Percentiles rank a stretch among this genome's conserved stretches.
Evolutionary conservation across 441 rosid species (phyloP).

Genomic region (Brassica balearica): DNA sequence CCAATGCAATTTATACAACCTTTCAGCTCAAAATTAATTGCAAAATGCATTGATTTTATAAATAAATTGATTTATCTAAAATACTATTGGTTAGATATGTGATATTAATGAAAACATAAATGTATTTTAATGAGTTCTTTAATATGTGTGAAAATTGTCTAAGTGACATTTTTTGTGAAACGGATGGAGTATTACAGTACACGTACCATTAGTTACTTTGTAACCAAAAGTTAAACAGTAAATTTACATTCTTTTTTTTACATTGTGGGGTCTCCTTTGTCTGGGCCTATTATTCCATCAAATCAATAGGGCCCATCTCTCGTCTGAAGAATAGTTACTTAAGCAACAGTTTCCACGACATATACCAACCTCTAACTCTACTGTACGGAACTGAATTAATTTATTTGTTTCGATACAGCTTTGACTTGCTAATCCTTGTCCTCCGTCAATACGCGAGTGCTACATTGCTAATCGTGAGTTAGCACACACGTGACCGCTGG

Average conservation of each 20-base stretch:
- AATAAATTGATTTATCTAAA: no score
- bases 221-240: slow-evolving; percentile 29
- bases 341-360: no score
- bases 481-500: slow-evolving; percentile 4
- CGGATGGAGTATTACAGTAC: background rate
- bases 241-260: background rate
- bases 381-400: slow-evolving; percentile 12
- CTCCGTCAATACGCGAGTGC: background rate
- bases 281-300: background rate
- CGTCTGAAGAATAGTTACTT: slow-evolving; percentile 9
- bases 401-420: slow-evolving; percentile 12
- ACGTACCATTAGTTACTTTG: slow-evolving; percentile 14
- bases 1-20: no score
- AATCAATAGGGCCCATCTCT: slow-evolving; percentile 26
- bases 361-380: background rate
- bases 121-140: no score
- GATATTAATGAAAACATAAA: no score
- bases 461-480: background rate
- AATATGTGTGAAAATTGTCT: no score
- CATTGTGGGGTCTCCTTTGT: slow-evolving; percentile 13
- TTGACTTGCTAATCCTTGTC: slow-evolving; percentile 15
- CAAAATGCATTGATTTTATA: no score
- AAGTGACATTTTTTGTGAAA: no score
- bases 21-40: no score
- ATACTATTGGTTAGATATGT: no score